Evolutionary conservation across 768 basidiomycete species (phyloP), one percentile per base, ranked within the genome.

Genomic region (Leucocoprinus sp.): DNA sequence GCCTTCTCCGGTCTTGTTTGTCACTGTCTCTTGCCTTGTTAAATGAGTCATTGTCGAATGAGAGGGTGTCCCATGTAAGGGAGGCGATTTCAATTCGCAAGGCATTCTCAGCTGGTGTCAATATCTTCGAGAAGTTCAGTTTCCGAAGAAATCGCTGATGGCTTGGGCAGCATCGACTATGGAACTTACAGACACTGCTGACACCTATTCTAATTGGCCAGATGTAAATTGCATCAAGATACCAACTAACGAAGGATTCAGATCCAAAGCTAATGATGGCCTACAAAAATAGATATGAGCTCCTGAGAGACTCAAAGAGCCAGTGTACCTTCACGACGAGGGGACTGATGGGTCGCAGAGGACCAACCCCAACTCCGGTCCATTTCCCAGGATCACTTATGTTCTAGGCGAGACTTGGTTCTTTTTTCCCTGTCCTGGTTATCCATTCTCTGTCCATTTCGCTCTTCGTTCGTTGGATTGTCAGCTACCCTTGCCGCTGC

Each of bases 21-120:
- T n/a, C n/a, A n/a, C n/a, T n/a, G n/a, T n/a, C n/a, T n/a, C n/a
- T n/a, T n/a, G n/a, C n/a, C n/a, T n/a, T n/a, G n/a, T n/a, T n/a
- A n/a, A n/a, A n/a, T n/a, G n/a, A n/a, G n/a, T n/a, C n/a, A n/a
- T n/a, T n/a, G n/a, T n/a, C n/a, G n/a, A n/a, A n/a, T n/a, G n/a
- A n/a, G n/a, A n/a, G 76, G 3, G 79, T 73, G 54, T 96, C 93
- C 93, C 93, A 97, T 1, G 80, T 79, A 64, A 95, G 95, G 8
- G 79, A 74, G 4, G 79, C 91, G 43, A 74, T 69, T 38, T 75
- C 67, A 36, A 89, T 74, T 45, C 74, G 70, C 43, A 96, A 55
- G 1, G 90, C 93, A 24, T 66, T 77, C 67, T 22, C 86, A 59
- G 11, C 67, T 56, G 1, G 61, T 60, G 54, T 92, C 80, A 12